Evolutionary conservation across 805 yeast genomes (phyloP).

Genomic region (Sungouiozyma intestinalis): DNA sequence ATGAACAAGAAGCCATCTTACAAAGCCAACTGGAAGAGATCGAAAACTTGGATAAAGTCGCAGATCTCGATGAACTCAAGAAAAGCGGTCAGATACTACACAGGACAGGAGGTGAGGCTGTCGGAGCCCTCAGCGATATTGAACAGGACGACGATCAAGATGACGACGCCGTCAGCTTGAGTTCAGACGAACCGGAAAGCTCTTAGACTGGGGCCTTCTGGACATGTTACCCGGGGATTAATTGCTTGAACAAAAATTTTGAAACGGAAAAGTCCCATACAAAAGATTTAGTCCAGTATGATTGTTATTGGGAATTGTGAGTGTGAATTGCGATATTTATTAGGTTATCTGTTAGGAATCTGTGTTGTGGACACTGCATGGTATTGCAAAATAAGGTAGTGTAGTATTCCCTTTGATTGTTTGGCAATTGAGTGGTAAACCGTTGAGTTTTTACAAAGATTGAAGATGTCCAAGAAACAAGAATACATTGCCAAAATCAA

Average conservation of each 20-base stretch:
- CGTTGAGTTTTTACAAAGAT: too few relatives aligned
- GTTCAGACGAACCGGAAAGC: neutral
- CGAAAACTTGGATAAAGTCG: slow-evolving; percentile 12
- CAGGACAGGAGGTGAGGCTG: slow-evolving; percentile 2
- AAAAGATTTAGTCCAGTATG: too few relatives aligned
- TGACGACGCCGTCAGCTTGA: neutral
- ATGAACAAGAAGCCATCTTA: slow-evolving; percentile 6
- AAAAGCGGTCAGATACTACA: slow-evolving; percentile 1
- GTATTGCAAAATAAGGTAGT: too few relatives aligned
- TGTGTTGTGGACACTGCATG: too few relatives aligned
- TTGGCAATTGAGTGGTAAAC: neutral
- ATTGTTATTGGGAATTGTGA: too few relatives aligned
- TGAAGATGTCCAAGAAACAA: slow-evolving; percentile 43
- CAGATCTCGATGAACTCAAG: slow-evolving; percentile 10
- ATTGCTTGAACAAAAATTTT: neutral
- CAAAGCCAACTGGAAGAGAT: slow-evolving; percentile 13
- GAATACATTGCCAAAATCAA: slow-evolving; percentile 75
- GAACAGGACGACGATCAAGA: neutral
- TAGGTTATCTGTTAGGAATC: too few relatives aligned
- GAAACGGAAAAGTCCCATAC: neutral
- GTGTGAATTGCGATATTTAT: too few relatives aligned
- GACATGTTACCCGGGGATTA: neutral
- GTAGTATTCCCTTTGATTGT: neutral
- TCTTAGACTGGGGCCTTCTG: neutral
- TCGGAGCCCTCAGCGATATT: neutral